Base-by-base conservation (phyloP, 495 filamentous ascomycete genomes). In the Penicillium psychrofluorescens region DNA sequence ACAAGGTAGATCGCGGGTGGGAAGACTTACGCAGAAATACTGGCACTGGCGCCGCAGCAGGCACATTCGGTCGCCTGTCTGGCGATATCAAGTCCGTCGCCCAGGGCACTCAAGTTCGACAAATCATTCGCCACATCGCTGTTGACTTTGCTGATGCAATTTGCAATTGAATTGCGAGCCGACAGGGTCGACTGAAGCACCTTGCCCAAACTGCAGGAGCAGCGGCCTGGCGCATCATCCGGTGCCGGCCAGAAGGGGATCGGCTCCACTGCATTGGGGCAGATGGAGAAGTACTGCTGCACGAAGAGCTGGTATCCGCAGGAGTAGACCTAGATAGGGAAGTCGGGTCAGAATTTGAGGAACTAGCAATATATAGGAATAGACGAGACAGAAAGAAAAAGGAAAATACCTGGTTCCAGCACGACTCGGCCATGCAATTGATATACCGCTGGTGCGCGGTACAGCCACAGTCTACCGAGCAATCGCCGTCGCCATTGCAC, bases 221-320 rank as follows among this genome's bases (percentile, higher is more conserved):
- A 64, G 38, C 61, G 55, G 35, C 56, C 51, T 8, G 61, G 58
- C 0, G 61, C 61, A 33, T 64, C 46, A 8, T 57, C 49, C 8
- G 61, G 61, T 0, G 61, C 53, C 11, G 61, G 61, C 53, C 59
- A 64, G 56, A 62, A 64, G 38, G 58, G 61, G 35, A 64, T 64
- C 14, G 53, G 48, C 22, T 58, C 55, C n/a, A 35, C 22, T 36
- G 53, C 53, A 22, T 43, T 57, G 12, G 53, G 58, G 51, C 57
- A 61, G n/a, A 61, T 41, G 36, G 55, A 45, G 43, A 54, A 56
- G 43, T 64, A 64, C 39, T 59, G 51, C 15, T 61, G 56, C 11
- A 64, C 45, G 41, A 64, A 59, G 44, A 55, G 59, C 38, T 64
- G 61, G 46, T 64, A 64, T 44, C 59, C 54, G 49, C 61, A 64